phyloP scores from a whole-genome alignment of 106 monocot species.

The Alisma plantagoaquatica region DNA sequence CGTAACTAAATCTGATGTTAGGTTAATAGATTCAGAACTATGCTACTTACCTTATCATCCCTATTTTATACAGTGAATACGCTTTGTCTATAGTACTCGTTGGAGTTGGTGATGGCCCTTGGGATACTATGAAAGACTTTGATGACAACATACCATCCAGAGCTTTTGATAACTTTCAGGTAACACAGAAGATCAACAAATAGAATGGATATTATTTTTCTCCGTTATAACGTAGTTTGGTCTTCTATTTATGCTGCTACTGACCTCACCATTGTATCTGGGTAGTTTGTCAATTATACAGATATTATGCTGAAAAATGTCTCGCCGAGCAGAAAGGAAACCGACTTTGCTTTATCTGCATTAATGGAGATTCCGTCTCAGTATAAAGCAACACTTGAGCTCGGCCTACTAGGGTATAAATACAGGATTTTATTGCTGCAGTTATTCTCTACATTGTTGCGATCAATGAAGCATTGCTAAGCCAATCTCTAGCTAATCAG shows the following conservation, averaged over 20 bases:
- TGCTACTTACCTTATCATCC: neutral
- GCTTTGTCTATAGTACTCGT: slow-evolving; percentile 84
- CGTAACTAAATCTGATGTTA: no score
- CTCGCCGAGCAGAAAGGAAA: slow-evolving; percentile 45
- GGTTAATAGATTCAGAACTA: no score
- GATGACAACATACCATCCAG: slow-evolving; percentile 80
- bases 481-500: no score
- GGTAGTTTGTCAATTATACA: slow-evolving; percentile 89
- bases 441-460: no score
- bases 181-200: slow-evolving; percentile 1
- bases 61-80: slow-evolving; percentile 35
- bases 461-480: no score
- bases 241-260: neutral
- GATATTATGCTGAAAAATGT: slow-evolving; percentile 71
- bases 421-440: no score
- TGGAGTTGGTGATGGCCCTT: slow-evolving; percentile 96
- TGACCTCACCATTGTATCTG: no score
- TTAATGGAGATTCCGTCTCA: slow-evolving; percentile 90
- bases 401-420: slow-evolving; percentile 79
- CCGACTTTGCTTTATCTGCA: slow-evolving; percentile 67
- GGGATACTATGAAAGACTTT: slow-evolving; percentile 88
- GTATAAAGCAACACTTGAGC: slow-evolving; percentile 73
- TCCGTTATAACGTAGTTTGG: no score
- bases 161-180: slow-evolving; percentile 71
- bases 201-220: neutral